phyloP scores from a whole-genome alignment of 352 stramenopile species.

The Pythium phragmiticola region DNA sequence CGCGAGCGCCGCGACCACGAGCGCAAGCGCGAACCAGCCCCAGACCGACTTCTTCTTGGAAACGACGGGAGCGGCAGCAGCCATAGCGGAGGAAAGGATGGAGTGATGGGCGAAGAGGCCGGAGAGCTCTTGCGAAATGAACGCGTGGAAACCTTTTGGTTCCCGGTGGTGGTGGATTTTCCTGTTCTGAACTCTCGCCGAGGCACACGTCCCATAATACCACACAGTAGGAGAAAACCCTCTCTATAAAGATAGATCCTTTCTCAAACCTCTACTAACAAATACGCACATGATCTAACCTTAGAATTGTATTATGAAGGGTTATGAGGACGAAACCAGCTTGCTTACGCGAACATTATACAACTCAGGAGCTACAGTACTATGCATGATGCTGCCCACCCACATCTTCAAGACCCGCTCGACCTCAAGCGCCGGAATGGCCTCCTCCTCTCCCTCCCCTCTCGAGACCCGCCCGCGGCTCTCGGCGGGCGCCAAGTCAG shows the following conservation, averaged over 20 bases:
- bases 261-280: not conserved
- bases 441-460: not conserved
- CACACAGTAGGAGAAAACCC: not conserved
- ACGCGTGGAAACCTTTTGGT: conserved; percentile 6
- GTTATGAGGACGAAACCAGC: not conserved
- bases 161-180: not conserved
- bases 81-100: not conserved
- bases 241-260: not conserved
- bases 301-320: not conserved
- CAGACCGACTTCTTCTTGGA: conserved; percentile 22
- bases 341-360: conserved; percentile 6
- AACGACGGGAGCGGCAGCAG: too few species aligned
- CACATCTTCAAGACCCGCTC: not conserved
- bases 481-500: conserved; percentile 63
- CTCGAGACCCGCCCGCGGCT: conserved; percentile 18
- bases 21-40: conserved; percentile 47
- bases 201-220: not conserved
- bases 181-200: not conserved
- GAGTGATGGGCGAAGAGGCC: not conserved
- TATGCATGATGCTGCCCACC: not conserved
- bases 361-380: conserved; percentile 3
- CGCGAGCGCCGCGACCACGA: conserved; percentile 53
- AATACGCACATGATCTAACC: not conserved
- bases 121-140: conserved; percentile 4
- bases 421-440: conserved; percentile 5